Percentiles rank a stretch among this genome's conserved stretches.
phyloP scores from a whole-genome alignment of 1,139 yeast genomes.

The Saccharomyces hybrid region DNA sequence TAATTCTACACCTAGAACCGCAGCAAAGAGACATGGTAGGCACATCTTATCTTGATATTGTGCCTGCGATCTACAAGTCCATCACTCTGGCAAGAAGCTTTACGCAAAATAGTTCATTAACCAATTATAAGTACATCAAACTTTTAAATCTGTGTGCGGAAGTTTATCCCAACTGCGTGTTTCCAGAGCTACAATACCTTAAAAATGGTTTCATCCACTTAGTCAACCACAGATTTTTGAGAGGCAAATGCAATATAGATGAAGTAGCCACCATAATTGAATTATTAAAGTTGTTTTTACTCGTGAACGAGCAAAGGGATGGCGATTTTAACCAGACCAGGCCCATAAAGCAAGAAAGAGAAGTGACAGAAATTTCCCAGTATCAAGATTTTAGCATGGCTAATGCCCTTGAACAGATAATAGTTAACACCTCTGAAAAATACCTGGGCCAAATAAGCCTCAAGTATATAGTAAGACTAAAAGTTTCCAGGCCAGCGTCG shows the following conservation, averaged over 20 bases:
- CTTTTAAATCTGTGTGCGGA: slow-evolving; percentile 18
- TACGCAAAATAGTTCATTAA: slow-evolving; percentile 8
- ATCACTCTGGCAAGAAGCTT: slow-evolving; percentile 11
- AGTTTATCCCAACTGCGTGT: slow-evolving; percentile 9
- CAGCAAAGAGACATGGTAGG: slow-evolving; percentile 17
- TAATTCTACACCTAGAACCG: slow-evolving; percentile 19
- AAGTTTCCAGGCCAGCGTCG: slow-evolving; percentile 4
- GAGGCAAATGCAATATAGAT: not conserved
- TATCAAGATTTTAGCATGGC: not conserved
- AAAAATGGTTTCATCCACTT: slow-evolving; percentile 6
- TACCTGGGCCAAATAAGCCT: slow-evolving; percentile 17
- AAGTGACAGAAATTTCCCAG: slow-evolving; percentile 1
- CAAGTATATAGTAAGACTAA: slow-evolving; percentile 15
- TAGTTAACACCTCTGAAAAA: slow-evolving; percentile 13
- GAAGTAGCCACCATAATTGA: slow-evolving; percentile 9
- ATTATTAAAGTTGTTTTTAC: slow-evolving; percentile 10
- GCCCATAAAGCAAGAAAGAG: slow-evolving; percentile 2
- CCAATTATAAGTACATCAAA: slow-evolving; percentile 16
- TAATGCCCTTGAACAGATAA: slow-evolving; percentile 9
- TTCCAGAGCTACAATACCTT: slow-evolving; percentile 10
- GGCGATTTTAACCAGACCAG: not conserved
- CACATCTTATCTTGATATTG: slow-evolving; percentile 9
- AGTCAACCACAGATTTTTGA: slow-evolving; percentile 1
- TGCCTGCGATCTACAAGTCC: slow-evolving; percentile 11
- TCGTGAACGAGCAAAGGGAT: not conserved